Base-by-base conservation (phyloP, 371 early-diverging fungal species). In the Nematocida major region DNA sequence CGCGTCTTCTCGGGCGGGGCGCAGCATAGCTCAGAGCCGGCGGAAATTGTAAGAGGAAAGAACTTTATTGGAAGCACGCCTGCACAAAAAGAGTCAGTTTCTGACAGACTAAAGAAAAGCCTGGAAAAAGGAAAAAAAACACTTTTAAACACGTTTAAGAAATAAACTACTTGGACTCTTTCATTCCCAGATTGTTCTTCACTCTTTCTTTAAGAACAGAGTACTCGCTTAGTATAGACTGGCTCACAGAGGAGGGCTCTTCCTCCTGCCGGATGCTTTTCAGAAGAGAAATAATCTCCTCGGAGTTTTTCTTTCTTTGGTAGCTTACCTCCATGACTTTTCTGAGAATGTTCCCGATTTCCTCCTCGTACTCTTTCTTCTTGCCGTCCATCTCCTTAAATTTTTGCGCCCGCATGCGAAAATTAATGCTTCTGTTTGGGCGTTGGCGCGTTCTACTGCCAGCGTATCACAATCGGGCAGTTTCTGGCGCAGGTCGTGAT, bases 301-400 rank as follows among this genome's bases (percentile, higher is more conserved):
- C 62, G 13, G 76, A 32, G 34, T 73, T 73, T 38, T 62, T 73
- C 62, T 73, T 73, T 32, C 76, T 73, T 20, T 32, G 38, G 42
- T 73, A 73, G 36, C 76, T 73, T 1, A 62, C 28, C 48, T 73
- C 76, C 65, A 73, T 62, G 2, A 63, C 65, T 20, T 54, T 36
- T 49, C 76, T 39, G 3, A 73, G 76, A 0, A 73, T 65, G 13
- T 13, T 48, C 4, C 61, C 38, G n/a, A 73, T 73, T 54, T 73
- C 76, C 51, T 73, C 76, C 42, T 73, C 76, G 76, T 73, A 73
- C 53, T 61, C 22, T 43, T 54, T 61, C 65, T 73, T 73, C 51
- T 73, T 69, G 36, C 57, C n/a, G 22, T 69, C 70, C 70, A 69
- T 69, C 7, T 11, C 2, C 7, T 57, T 15, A 63, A 69, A 69